These are phyloP conservation scores for Penicillium dipodomyicola DNA, from an alignment of 495 filamentous ascomycete species.

Conservation along the genomic window DNA sequence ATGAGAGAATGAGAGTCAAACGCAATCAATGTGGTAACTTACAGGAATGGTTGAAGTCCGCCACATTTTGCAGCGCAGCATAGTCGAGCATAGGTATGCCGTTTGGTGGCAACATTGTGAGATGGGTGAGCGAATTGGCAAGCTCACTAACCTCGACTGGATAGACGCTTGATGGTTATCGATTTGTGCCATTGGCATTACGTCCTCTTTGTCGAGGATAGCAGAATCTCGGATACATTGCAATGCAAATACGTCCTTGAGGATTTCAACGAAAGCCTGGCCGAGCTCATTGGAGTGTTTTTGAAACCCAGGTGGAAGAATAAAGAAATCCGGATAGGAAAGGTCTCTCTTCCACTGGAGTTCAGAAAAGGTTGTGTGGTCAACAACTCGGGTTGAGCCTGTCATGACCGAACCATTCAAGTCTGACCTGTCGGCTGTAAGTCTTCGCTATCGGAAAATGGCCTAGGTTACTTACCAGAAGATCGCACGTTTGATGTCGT, in stretches of 20 bases:
- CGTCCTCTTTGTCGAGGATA: background rate
- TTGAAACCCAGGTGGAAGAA: background rate
- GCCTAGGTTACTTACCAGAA: background rate
- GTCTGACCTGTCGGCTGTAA: background rate
- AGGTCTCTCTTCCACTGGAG: background rate
- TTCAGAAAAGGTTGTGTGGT: background rate
- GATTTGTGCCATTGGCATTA: background rate
- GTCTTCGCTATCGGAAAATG: background rate
- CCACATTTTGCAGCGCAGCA: background rate
- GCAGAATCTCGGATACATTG: background rate
- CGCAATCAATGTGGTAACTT: background rate
- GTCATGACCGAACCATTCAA: background rate
- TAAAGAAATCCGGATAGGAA: background rate
- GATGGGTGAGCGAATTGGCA: background rate
- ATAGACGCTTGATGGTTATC: background rate
- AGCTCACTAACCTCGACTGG: background rate
- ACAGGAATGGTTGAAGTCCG: background rate
- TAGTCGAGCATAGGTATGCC: background rate
- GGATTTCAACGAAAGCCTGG: background rate
- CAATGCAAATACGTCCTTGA: background rate
- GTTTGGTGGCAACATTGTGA: background rate
- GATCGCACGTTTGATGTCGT: background rate
- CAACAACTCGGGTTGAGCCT: background rate
- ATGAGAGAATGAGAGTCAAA: background rate
- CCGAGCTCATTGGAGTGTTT: background rate